Conservation (phyloP, 352 stramenopile species). For the Phytopythium chamaehyphon region DNA sequence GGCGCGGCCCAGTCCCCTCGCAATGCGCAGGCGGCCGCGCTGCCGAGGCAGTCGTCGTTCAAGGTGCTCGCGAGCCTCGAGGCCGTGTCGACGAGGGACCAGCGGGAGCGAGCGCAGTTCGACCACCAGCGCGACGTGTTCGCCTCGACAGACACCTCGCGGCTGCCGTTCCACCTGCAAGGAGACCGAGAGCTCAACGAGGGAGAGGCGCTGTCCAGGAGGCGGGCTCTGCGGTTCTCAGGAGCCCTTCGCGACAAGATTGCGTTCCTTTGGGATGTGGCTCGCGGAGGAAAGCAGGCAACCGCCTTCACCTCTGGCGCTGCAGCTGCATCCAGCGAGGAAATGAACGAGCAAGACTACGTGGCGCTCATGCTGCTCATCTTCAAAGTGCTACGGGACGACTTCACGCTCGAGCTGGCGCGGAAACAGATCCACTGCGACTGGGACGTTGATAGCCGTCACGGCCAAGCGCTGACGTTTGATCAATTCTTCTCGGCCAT, state of each 20-base stretch:
- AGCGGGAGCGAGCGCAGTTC: slow-evolving; percentile 54
- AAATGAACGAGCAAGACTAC: slow-evolving; percentile 63
- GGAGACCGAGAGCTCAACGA: slow-evolving; percentile 67
- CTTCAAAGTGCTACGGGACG: slow-evolving; percentile 71
- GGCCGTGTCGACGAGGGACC: slow-evolving; percentile 32
- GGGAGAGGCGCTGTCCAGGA: slow-evolving; percentile 45
- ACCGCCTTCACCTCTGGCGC: slow-evolving; percentile 8
- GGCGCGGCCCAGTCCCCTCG: background rate
- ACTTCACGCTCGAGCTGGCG: slow-evolving; percentile 60
- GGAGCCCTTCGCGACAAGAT: slow-evolving; percentile 40
- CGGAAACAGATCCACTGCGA: slow-evolving; percentile 66
- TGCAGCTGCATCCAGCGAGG: slow-evolving; percentile 2
- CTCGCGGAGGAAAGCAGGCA: slow-evolving; percentile 32
- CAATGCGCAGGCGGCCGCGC: slow-evolving; percentile 13
- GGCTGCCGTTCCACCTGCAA: slow-evolving; percentile 74
- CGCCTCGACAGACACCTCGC: slow-evolving; percentile 10
- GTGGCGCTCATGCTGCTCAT: slow-evolving; percentile 69
- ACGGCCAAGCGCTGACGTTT: slow-evolving; percentile 41
- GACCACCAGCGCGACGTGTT: slow-evolving; percentile 55
- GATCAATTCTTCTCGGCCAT: slow-evolving; percentile 66
- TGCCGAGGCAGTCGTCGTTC: slow-evolving; percentile 53
- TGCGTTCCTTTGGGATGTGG: slow-evolving; percentile 63
- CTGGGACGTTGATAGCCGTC: slow-evolving; percentile 75
- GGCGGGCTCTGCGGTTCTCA: slow-evolving; percentile 46
- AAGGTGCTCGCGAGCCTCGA: slow-evolving; percentile 66